These are phyloP conservation scores for Fusarium pilosicola DNA, from an alignment of 2,329 filamentous ascomycete genomes.

Conservation along the genomic window DNA sequence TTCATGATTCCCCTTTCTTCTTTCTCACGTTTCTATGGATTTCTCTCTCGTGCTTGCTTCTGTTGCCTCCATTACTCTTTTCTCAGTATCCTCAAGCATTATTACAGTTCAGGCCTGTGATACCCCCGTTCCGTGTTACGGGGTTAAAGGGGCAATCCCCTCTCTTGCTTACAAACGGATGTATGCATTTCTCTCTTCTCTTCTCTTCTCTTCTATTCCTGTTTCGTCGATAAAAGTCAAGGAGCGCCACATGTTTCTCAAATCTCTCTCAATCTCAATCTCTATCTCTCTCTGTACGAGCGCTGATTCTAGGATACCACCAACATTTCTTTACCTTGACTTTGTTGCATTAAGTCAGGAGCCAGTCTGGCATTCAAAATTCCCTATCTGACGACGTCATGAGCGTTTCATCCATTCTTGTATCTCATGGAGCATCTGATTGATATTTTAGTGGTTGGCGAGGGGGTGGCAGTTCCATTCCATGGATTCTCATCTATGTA, in stretches of 20 bases:
- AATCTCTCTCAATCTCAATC: slow-evolving; percentile 33
- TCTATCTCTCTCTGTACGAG: slow-evolving; percentile 42
- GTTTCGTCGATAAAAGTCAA: slow-evolving; percentile 42
- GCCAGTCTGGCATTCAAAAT: slow-evolving; percentile 40
- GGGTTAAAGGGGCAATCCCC: slow-evolving; percentile 31
- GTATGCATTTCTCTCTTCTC: slow-evolving; percentile 43
- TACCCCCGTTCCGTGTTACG: slow-evolving; percentile 29
- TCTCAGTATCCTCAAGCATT: slow-evolving; percentile 34
- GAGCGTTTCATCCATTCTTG: slow-evolving; percentile 41
- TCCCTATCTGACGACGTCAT: slow-evolving; percentile 42
- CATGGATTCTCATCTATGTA: slow-evolving; percentile 41
- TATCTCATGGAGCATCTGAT: slow-evolving; percentile 40
- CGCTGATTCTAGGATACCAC: slow-evolving; percentile 46
- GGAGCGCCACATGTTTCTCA: slow-evolving; percentile 40
- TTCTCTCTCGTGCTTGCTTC: slow-evolving; percentile 36
- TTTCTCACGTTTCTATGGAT: slow-evolving; percentile 37
- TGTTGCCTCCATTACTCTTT: slow-evolving; percentile 40
- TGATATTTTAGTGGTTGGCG: slow-evolving; percentile 40
- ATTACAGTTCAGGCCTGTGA: slow-evolving; percentile 36
- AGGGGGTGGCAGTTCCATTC: slow-evolving; percentile 36
- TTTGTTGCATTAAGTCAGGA: slow-evolving; percentile 40
- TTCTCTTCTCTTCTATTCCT: slow-evolving; percentile 45
- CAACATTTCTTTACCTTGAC: slow-evolving; percentile 34
- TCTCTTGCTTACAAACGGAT: slow-evolving; percentile 44
- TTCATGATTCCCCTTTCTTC: slow-evolving; percentile 41